Conservation (phyloP, 225 moss, liverwort and hornwort species). For the Pseudoscleropodium purum region DNA sequence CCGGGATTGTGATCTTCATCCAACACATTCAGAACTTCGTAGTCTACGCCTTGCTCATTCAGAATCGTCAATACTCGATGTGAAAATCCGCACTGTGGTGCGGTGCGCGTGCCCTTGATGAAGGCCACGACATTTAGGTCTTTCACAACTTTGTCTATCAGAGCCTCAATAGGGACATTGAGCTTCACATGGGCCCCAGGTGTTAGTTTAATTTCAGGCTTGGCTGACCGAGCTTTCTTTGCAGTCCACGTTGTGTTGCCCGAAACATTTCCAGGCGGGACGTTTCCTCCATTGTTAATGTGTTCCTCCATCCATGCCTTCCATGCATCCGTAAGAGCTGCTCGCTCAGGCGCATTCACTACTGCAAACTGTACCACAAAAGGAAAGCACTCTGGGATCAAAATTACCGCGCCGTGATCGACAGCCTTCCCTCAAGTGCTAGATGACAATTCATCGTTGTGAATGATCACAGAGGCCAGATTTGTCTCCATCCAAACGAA, state of each 20-base stretch:
- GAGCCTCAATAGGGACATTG: conserved; percentile 53
- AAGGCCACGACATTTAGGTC: conserved; percentile 64
- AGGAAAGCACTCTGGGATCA: background rate
- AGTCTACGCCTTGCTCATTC: conserved; percentile 70
- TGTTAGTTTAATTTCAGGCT: conserved; percentile 76
- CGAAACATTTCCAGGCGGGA: conserved; percentile 71
- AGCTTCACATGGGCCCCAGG: conserved; percentile 81
- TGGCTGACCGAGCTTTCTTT: conserved; percentile 53
- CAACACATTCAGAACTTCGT: conserved; percentile 87
- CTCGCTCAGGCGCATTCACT: conserved; percentile 62
- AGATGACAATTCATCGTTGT: background rate
- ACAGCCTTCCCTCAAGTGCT: background rate
- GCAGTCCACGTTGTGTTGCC: conserved; percentile 88
- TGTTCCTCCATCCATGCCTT: conserved; percentile 81
- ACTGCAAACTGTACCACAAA: conserved; percentile 52
- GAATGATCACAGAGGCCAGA: background rate
- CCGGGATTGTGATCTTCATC: conserved; percentile 87
- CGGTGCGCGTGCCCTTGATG: conserved; percentile 83
- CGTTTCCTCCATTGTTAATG: conserved; percentile 56
- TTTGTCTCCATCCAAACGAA: background rate
- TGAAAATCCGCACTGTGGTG: conserved; percentile 95
- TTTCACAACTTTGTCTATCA: conserved; percentile 90
- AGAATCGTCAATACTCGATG: conserved; percentile 82
- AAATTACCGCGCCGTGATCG: background rate
- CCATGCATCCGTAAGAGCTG: conserved; percentile 85